Base-by-base conservation (phyloP, 257 asterid genomes). In the Lycium barbarum region DNA sequence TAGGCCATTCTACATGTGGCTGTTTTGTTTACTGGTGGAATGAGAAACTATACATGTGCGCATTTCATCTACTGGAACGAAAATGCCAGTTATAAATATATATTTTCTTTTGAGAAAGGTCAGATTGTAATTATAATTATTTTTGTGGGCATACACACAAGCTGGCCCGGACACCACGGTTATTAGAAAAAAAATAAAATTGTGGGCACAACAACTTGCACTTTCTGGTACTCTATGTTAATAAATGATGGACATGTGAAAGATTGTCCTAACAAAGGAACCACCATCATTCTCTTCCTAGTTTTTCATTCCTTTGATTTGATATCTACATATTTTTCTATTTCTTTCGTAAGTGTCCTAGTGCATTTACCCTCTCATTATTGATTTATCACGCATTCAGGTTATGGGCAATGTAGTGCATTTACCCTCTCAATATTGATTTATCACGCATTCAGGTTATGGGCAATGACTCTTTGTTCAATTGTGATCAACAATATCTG, bases 381-480 rank as follows among this genome's bases (percentile, higher is more conserved):
- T n/a, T 80, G 84, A 67, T 57, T 86, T 47, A 59, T 87, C 83
- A 35, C 20, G 12, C 59, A 35, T 88, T 49, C 91, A 93, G 98
- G 94, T 89, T 58, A 70, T 89, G 74, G 80, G 89, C 72, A 91
- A 92, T 86, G 85, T 65, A 17, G 35, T 66, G 49, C 22, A 11
- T 66, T 13, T 83, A 45, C 0, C 45, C 26, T 62, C 61, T 62
- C 74, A 4, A 11, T 8, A 36, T n/a, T 80, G 84, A 67, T 57
- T 86, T 47, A 59, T 87, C 83, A 35, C 20, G 12, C 59, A 35
- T 88, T 49, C 91, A 93, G 98, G 94, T 89, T 58, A 70, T 89
- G 74, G 80, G 89, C 72, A 91, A 92, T 86, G 85, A 86, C 89
- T 87, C 85, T 71, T 83, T 93, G 84, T 89, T 90, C 88, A 85